Conservation (phyloP, 306 rosid genomes). For the Begonia fuchsioides region DNA sequence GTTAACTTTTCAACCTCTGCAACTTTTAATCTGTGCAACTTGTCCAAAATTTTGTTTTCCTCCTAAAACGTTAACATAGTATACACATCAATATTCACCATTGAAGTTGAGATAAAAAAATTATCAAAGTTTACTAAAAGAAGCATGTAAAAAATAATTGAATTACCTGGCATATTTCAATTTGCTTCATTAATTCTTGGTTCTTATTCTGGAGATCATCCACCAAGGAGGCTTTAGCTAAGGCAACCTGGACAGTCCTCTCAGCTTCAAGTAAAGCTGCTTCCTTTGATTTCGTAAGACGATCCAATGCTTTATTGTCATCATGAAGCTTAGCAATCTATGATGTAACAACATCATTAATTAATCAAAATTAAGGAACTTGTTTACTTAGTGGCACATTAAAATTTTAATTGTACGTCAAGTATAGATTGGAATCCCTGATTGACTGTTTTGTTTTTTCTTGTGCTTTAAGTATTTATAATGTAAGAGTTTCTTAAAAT, state of each 20-base stretch:
- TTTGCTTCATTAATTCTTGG: conserved; percentile 83
- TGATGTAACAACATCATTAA: conserved; percentile 17
- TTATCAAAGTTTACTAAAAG: background rate
- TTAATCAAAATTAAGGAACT: conserved; percentile 5
- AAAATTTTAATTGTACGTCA: too few relatives aligned
- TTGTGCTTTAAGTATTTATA: too few relatives aligned
- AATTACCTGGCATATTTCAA: conserved; percentile 88
- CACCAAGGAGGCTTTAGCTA: conserved; percentile 96
- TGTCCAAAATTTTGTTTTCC: conserved; percentile 96
- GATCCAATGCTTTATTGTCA: conserved; percentile 83
- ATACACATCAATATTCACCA: conserved; percentile 7
- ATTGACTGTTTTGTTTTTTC: too few relatives aligned
- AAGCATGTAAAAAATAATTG: conserved; percentile 1
- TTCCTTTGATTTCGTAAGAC: conserved; percentile 93
- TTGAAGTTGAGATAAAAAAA: conserved; percentile 7
- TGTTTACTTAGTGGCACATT: background rate
- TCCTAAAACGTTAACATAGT: conserved; percentile 40
- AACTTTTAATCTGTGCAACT: conserved; percentile 93
- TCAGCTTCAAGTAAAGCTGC: conserved; percentile 91
- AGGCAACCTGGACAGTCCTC: conserved; percentile 81
- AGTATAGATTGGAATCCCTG: too few relatives aligned
- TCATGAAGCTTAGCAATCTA: conserved; percentile 94
- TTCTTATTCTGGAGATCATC: conserved; percentile 95
- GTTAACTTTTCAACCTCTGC: conserved; percentile 99
- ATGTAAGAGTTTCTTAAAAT: too few relatives aligned